These are phyloP conservation scores for Olyra latifolia DNA, from an alignment of 176 grass and related monocot species.

Conservation along the genomic window DNA sequence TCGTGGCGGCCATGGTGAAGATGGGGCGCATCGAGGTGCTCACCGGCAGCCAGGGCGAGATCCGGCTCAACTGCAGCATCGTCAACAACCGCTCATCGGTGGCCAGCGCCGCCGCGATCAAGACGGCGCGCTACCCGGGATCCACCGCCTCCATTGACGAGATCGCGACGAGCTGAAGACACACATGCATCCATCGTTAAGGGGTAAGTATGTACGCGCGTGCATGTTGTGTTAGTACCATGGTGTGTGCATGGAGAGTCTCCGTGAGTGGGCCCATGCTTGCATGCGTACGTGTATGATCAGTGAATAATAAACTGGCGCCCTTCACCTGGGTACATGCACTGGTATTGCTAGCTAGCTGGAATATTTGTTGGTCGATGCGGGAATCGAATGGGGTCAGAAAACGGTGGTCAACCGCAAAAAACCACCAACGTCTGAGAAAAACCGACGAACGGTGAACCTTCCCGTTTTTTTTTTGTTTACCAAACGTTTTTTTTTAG, in stretches of 20 bases:
- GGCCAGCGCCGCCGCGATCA: neutral
- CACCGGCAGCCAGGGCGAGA: slow-evolving; percentile 36
- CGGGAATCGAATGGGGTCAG: too few relatives aligned
- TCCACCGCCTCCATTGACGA: slow-evolving; percentile 29
- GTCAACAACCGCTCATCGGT: slow-evolving; percentile 31
- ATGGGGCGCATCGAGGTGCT: slow-evolving; percentile 52
- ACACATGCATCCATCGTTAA: too few relatives aligned
- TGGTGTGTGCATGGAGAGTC: neutral
- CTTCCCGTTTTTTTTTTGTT: too few relatives aligned
- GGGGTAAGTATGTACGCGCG: neutral
- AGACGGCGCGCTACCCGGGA: neutral
- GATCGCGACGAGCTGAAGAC: slow-evolving; percentile 23
- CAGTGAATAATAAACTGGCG: too few relatives aligned
- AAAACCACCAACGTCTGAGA: too few relatives aligned
- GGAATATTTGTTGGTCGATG: too few relatives aligned
- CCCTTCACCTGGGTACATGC: too few relatives aligned
- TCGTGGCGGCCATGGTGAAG: slow-evolving; percentile 53
- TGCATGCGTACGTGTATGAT: too few relatives aligned
- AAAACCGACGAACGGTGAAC: too few relatives aligned
- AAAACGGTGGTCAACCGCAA: too few relatives aligned
- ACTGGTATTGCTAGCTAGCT: too few relatives aligned
- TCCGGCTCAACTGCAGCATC: slow-evolving; percentile 48
- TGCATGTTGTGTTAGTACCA: neutral
- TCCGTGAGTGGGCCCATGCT: neutral
- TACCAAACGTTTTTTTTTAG: too few relatives aligned